phyloP scores from a whole-genome alignment of 73 alveolate genomes.

The Uronychia setigera region DNA sequence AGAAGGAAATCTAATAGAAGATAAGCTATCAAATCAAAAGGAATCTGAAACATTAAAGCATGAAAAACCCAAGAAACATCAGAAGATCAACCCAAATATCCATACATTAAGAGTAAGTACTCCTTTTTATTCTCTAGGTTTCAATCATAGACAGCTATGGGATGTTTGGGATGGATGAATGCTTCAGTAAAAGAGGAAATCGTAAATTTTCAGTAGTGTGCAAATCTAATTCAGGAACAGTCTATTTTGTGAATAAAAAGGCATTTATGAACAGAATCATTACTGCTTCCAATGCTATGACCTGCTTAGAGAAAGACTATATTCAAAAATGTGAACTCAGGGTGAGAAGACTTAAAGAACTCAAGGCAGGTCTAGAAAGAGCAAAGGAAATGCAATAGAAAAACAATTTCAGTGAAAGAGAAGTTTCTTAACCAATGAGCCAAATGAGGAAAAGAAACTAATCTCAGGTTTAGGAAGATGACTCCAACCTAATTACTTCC shows the following conservation, averaged over 20 bases:
- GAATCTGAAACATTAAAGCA: background rate
- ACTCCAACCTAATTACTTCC: background rate
- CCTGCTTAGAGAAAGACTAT: background rate
- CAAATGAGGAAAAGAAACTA: background rate
- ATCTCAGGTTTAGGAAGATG: background rate
- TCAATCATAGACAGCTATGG: background rate
- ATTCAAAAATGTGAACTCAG: background rate
- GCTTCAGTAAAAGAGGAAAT: background rate
- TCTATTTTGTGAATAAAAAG: background rate
- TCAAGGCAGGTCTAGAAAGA: background rate
- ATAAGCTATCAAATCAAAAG: background rate
- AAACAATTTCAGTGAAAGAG: background rate
- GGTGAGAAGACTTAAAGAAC: background rate
- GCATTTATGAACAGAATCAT: background rate
- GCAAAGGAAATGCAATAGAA: background rate
- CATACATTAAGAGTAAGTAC: background rate
- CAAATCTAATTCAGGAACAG: background rate
- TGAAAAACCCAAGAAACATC: background rate
- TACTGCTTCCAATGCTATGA: background rate
- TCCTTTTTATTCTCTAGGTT: background rate
- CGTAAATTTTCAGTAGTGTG: background rate
- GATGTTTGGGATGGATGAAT: background rate
- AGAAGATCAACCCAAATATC: background rate
- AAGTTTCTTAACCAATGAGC: background rate
- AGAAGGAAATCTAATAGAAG: background rate